Base-by-base conservation (phyloP, 495 filamentous ascomycete species). In the Schizothecium vesticola region DNA sequence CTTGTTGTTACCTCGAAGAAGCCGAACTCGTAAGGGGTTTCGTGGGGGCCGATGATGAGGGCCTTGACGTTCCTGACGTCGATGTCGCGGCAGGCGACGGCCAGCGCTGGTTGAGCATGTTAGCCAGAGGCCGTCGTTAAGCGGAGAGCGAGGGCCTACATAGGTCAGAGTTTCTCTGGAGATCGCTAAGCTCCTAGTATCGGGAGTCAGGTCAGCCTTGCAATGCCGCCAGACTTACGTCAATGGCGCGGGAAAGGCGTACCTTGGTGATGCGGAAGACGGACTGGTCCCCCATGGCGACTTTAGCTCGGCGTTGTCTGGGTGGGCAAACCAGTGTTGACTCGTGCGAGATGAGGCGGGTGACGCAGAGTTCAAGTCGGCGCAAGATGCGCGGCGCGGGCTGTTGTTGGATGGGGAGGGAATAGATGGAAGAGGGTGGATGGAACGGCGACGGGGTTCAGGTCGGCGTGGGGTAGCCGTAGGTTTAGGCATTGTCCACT, bases 11-110 rank as follows among this genome's bases (percentile, higher is more conserved):
- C 92, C 87, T 97, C 92, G 74, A 97, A 99, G 83, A 97, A 97
- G 4, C 94, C 95, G 74, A 96, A 96, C 72, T 97, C 93, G 77
- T 99, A 99, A 0, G 95, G 94, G 0, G 95, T 96, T 64, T 94
- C 94, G 61, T 95, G 93, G 9, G 96, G 94, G 0, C 95, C 95
- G 64, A 99, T 86, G 68, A 99, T 92, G 61, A 98, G 78, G 36
- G 94, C 96, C 71, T 87, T 89, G 56, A 99, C 90, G 69, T 94
- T 90, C 33, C 93, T 90, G 61, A 97, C 89, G 78, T 99, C 92
- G 66, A 86, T 86, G 75, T 98, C 95, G 36, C 89, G 83, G 73
- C 90, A 97, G 51, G 89, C 88, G 66, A 97, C 92, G 21, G 93
- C 91, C 69, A 97, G 85, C 26, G 93, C 92, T 95, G 64, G 28